phyloP scores from a whole-genome alignment of 176 grass and related monocot genomes.

The Musa schizocarpa region DNA sequence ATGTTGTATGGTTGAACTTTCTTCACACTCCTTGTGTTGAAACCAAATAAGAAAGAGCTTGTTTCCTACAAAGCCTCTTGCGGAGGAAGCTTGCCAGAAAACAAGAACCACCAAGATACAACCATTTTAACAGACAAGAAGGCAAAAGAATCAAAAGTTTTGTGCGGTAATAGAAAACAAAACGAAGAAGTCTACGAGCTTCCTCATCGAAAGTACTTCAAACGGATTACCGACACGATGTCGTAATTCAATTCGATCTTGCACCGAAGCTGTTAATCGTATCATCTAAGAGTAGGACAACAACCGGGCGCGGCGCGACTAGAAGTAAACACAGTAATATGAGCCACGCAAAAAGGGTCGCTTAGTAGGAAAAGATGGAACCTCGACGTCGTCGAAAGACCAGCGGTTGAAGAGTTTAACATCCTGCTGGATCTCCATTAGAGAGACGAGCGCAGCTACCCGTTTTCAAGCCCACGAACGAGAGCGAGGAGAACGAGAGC shows the following conservation, averaged over 20 bases:
- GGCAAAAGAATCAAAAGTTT: not conserved
- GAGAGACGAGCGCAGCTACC: not conserved
- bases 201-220: too few relatives aligned
- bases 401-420: constrained; percentile 77
- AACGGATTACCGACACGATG: too few relatives aligned
- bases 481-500: not conserved
- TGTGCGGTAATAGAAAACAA: not conserved
- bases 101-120: not conserved
- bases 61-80: too few relatives aligned
- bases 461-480: not conserved
- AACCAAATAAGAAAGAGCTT: too few relatives aligned
- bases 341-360: too few relatives aligned
- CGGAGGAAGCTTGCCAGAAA: not conserved
- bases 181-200: not conserved
- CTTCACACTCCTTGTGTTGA: too few relatives aligned
- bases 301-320: too few relatives aligned
- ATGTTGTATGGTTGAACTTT: too few relatives aligned
- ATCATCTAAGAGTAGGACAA: too few relatives aligned
- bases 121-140: not conserved
- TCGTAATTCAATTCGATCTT: too few relatives aligned
- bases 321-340: too few relatives aligned
- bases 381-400: constrained; percentile 70
- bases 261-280: too few relatives aligned
- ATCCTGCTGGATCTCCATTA: constrained; percentile 4
- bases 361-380: not conserved